phyloP scores from a whole-genome alignment of 192 early-diverging fungal species.

The Backusella morwellensis region DNA sequence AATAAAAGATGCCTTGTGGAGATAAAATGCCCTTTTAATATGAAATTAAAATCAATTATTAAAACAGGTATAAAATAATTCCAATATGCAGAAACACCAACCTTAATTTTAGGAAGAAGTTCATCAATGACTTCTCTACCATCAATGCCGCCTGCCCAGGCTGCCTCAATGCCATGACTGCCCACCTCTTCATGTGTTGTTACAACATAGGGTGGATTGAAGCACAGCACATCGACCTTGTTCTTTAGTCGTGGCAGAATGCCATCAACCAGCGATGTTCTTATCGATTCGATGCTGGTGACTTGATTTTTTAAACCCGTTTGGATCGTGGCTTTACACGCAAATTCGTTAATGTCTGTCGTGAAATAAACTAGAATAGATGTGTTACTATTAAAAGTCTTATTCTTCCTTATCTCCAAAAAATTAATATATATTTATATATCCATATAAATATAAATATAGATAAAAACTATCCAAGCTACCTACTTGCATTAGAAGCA shows the following conservation, averaged over 20 bases:
- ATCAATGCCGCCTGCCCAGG: constrained; percentile 93
- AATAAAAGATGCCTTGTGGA: constrained; percentile 73
- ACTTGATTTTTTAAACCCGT: constrained; percentile 64
- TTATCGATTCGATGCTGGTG: constrained; percentile 57
- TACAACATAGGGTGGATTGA: constrained; percentile 96
- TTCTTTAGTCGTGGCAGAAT: constrained; percentile 53
- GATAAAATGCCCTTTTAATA: constrained; percentile 57
- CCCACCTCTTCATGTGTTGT: constrained; percentile 80
- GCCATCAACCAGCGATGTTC: constrained; percentile 57
- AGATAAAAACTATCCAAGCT: neutral
- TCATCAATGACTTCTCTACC: constrained; percentile 86
- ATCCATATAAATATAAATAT: neutral
- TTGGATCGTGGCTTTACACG: constrained; percentile 59
- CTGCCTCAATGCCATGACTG: constrained; percentile 67
- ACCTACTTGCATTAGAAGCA: constrained; percentile 40
- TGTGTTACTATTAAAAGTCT: neutral
- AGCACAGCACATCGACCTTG: constrained; percentile 76
- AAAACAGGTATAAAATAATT: neutral
- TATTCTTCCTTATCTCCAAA: neutral
- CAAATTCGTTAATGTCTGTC: constrained; percentile 84
- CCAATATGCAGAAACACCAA: constrained; percentile 19
- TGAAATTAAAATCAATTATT: neutral
- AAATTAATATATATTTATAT: no score
- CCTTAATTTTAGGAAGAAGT: constrained; percentile 70
- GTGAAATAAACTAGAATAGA: constrained; percentile 40